Percentiles rank a stretch among this genome's conserved stretches.
Conservation (phyloP, 768 basidiomycete genomes). For the Lepiota venenata region DNA sequence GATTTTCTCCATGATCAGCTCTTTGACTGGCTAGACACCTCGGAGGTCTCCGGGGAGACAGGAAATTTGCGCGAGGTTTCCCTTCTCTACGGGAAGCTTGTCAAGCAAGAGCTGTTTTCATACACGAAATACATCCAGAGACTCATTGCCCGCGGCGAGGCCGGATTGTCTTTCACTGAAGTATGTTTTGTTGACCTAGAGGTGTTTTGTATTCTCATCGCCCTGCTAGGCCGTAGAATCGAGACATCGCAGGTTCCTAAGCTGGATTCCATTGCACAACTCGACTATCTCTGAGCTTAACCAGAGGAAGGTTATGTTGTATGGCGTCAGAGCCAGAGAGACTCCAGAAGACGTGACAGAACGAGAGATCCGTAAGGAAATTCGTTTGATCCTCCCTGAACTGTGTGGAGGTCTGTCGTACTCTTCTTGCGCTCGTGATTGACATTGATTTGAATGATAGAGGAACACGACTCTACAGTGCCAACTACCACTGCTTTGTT, state of each 20-base stretch:
- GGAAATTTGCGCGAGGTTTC: conserved; percentile 59
- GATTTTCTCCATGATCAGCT: conserved; percentile 71
- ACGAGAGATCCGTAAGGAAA: conserved; percentile 66
- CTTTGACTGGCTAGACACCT: conserved; percentile 79
- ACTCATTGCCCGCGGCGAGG: conserved; percentile 76
- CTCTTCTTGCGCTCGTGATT: neutral
- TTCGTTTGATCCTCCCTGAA: conserved; percentile 59
- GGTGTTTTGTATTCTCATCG: neutral
- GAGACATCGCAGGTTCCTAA: conserved; percentile 66
- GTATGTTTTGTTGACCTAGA: conserved; percentile 29
- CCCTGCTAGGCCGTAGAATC: conserved; percentile 42
- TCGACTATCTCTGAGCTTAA: conserved; percentile 55
- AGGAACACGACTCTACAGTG: conserved; percentile 4
- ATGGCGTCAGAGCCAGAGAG: conserved; percentile 65
- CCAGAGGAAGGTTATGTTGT: conserved; percentile 67
- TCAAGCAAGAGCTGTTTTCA: conserved; percentile 67
- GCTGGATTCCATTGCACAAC: conserved; percentile 68
- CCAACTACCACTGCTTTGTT: conserved; percentile 37
- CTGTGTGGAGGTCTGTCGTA: conserved; percentile 55
- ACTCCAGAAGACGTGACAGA: conserved; percentile 72
- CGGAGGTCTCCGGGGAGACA: conserved; percentile 53
- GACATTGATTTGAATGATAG: neutral
- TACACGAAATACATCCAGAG: conserved; percentile 75
- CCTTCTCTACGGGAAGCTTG: conserved; percentile 67
- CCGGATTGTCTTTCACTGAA: conserved; percentile 50